These are phyloP conservation scores for Nicotiana paniculata DNA, from an alignment of 257 asterid species.

Conservation along the genomic window DNA sequence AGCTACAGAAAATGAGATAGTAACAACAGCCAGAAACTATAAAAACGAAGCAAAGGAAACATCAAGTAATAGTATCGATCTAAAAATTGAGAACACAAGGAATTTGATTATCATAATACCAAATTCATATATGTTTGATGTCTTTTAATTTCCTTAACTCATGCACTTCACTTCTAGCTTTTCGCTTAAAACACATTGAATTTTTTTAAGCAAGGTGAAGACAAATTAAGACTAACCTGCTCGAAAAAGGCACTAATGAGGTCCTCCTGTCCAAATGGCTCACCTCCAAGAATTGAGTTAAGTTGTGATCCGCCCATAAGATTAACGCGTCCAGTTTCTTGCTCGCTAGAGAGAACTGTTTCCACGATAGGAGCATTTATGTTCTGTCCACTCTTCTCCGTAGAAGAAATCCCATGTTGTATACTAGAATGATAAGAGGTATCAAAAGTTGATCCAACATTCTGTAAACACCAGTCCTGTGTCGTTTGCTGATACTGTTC, in stretches of 20 bases:
- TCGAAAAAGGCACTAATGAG: conserved; percentile 57
- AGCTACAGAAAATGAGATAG: too few relatives aligned
- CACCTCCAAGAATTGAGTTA: conserved; percentile 10
- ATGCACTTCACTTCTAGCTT: too few relatives aligned
- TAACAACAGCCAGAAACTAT: too few relatives aligned
- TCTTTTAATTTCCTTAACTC: too few relatives aligned
- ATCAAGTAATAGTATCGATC: too few relatives aligned
- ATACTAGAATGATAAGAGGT: conserved; percentile 24
- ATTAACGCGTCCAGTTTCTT: conserved; percentile 14
- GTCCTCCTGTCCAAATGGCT: conserved; percentile 61
- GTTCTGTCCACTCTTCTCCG: conserved; percentile 30
- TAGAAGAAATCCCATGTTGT: conserved; percentile 29
- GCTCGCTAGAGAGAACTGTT: conserved; percentile 15
- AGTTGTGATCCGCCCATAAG: conserved; percentile 20
- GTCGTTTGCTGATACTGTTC: conserved; percentile 36
- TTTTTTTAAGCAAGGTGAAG: too few relatives aligned
- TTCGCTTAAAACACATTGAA: too few relatives aligned
- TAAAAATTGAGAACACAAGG: too few relatives aligned
- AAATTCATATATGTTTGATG: too few relatives aligned
- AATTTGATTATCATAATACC: too few relatives aligned
- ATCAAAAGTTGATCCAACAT: conserved; percentile 33
- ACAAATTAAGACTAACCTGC: conserved; percentile 38
- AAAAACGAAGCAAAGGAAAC: too few relatives aligned
- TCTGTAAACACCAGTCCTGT: conserved; percentile 49
- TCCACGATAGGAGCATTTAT: conserved; percentile 14